Evolutionary conservation across 352 stramenopile genomes (phyloP), one percentile per base, ranked within the genome.

Genomic region (Phytophthora cajani): DNA sequence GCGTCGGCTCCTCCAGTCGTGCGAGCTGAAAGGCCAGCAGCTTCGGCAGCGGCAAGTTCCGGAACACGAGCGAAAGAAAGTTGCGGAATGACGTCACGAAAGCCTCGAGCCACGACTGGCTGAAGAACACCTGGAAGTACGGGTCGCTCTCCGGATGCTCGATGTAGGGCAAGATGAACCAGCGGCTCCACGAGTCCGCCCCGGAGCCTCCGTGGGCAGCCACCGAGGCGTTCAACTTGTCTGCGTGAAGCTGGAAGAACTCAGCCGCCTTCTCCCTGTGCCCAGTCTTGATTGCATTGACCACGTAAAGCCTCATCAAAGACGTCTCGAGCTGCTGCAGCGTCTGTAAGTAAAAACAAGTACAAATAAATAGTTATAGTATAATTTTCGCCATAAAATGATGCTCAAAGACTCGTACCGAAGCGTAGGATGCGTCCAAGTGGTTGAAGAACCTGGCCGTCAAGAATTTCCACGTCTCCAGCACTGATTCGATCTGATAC

Each of bases 91-190:
- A 91, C 49, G 84, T 83, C 33, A 92, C 73, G 44, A 93, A 90
- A 0, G 78, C 74, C 30, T 92, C 85, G 19, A 93, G 68, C 88
- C 88, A 95, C 23, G 89, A 69, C 27, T 86, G 83, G 5, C 78
- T 71, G 65, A 95, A 95, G 74, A 90, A 95, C 19, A 83, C 69
- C 72, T 85, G 80, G 47, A 95, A 95, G 62, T 91, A 93, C 11
- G 84, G 46, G 52, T 95, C 88, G 5, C 36, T 81, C 67, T 93
- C 88, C 4, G 88, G 84, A n/a, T 82, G 74, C 19, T 90, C 80
- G 21, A 93, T 85, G 72, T 90, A 95, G 9, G 88, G 88, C 51
- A 93, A 68, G 36, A 93, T 90, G 72, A 95, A 95, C 88, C 88
- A 95, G 16, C 84, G 84, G 71, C 78, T 79, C 88, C 88, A 95